phyloP scores from a whole-genome alignment of 1,284 basidiomycete species.

The Cutaneotrichosporon cavernicola region DNA sequence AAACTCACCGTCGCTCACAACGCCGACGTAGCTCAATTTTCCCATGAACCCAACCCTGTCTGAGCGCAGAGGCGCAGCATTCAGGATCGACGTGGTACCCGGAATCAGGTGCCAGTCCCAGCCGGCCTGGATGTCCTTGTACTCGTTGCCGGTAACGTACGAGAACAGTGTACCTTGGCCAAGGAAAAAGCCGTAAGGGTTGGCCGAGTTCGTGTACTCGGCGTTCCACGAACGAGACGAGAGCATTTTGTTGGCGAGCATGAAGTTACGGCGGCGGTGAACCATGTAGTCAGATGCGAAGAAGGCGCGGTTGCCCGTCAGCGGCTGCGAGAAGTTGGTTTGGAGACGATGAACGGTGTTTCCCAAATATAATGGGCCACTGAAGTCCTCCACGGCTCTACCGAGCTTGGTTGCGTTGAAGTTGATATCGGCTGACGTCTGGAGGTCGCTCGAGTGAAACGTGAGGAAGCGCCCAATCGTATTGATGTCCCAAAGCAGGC shows the following conservation, averaged over 20 bases:
- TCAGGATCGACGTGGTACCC: slow-evolving; percentile 64
- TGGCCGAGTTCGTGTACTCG: slow-evolving; percentile 63
- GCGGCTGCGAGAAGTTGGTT: slow-evolving; percentile 43
- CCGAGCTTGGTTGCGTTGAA: slow-evolving; percentile 61
- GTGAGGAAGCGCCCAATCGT: slow-evolving; percentile 63
- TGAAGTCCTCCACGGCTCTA: slow-evolving; percentile 28
- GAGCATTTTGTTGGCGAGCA: slow-evolving; percentile 65
- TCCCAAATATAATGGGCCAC: slow-evolving; percentile 54
- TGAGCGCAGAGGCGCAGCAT: slow-evolving; percentile 58
- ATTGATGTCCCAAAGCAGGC: slow-evolving; percentile 44
- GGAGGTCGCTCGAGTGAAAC: slow-evolving; percentile 61
- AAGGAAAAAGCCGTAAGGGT: slow-evolving; percentile 66
- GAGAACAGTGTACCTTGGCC: slow-evolving; percentile 65
- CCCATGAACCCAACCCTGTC: slow-evolving; percentile 55
- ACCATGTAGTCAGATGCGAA: slow-evolving; percentile 68
- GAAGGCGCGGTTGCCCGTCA: slow-evolving; percentile 65
- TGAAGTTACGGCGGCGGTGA: slow-evolving; percentile 62
- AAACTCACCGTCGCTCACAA: slow-evolving; percentile 59
- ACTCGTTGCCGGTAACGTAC: slow-evolving; percentile 64
- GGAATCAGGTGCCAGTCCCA: slow-evolving; percentile 74
- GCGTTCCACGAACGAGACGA: slow-evolving; percentile 64
- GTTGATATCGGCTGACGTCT: slow-evolving; percentile 62
- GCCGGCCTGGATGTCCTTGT: slow-evolving; percentile 64
- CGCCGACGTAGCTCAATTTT: slow-evolving; percentile 63
- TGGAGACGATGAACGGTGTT: slow-evolving; percentile 55